A percentile compares a stretch with the other conserved stretches of the same genome.
phyloP scores from a whole-genome alignment of 2,329 filamentous ascomycete genomes.

The Sclerotinia spermophila region DNA sequence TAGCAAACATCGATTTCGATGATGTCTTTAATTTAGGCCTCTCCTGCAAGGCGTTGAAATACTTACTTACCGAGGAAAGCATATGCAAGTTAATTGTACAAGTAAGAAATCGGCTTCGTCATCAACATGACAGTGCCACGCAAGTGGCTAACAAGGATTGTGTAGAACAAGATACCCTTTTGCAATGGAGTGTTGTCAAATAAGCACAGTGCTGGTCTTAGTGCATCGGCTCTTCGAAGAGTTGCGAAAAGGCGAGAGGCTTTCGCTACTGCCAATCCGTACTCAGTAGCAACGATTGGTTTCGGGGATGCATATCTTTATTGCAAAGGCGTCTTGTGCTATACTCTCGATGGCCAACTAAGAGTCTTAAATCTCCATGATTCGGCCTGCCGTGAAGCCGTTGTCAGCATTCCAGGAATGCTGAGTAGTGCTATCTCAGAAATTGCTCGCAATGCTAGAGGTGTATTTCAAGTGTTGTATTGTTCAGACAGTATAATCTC shows the following conservation, averaged over 20 bases:
- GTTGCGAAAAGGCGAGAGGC: slow-evolving; percentile 59
- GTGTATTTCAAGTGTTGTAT: slow-evolving; percentile 53
- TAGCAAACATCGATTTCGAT: slow-evolving; percentile 32
- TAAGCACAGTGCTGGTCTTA: slow-evolving; percentile 33
- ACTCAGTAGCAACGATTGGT: slow-evolving; percentile 56
- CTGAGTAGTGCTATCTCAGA: slow-evolving; percentile 40
- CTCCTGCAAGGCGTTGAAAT: slow-evolving; percentile 30
- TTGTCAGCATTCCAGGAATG: slow-evolving; percentile 50
- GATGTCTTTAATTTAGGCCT: slow-evolving; percentile 35
- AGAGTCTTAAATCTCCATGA: slow-evolving; percentile 56
- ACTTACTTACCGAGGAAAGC: slow-evolving; percentile 33
- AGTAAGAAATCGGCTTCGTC: slow-evolving; percentile 23
- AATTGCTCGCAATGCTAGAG: slow-evolving; percentile 39
- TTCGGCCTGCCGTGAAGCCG: slow-evolving; percentile 48
- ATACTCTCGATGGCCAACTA: slow-evolving; percentile 52
- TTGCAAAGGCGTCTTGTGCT: slow-evolving; percentile 60
- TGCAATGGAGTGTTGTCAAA: slow-evolving; percentile 31
- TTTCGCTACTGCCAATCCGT: slow-evolving; percentile 59
- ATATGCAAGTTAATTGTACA: slow-evolving; percentile 33
- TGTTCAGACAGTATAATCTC: slow-evolving; percentile 55
- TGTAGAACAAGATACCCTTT: slow-evolving; percentile 32
- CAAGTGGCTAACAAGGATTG: slow-evolving; percentile 7
- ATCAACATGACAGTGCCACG: background rate
- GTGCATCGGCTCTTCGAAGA: slow-evolving; percentile 53
- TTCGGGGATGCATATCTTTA: slow-evolving; percentile 61